Evolutionary conservation across 1,139 yeast species (phyloP), one percentile per base, ranked within the genome.

Genomic region (Sporopachydermia cereana): DNA sequence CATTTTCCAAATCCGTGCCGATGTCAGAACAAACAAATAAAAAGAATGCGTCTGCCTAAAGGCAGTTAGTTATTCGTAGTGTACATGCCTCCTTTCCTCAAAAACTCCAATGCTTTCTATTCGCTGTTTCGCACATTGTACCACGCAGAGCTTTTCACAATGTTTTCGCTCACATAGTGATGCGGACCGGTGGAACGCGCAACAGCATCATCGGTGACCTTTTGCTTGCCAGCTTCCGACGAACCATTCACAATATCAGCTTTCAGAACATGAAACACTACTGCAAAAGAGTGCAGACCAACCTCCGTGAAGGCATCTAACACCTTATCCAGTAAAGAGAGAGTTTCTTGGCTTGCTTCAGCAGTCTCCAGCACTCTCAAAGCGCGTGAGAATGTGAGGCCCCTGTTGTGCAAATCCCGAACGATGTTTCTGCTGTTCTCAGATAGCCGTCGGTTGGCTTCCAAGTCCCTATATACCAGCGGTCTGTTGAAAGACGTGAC

Each of bases 111-210:
- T 25, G 14, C 14, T 25, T 14, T 25, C 14, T 14, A 25, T 25
- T 34, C 18, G 20, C n/a, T n/a, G n/a, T 34, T 34, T n/a, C 39
- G 5, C 22, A 34, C 39, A 12, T 34, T 34, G 9, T 7, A 16
- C 39, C 39, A 34, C 9, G 39, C 39, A 7, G 39, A n/a, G n/a
- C 39, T 34, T 7, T 34, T 34, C 22, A 34, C 39, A 16, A 34
- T 16, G 17, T 34, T 34, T 21, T 34, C 39, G 22, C 22, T 16
- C 18, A 34, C 39, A 25, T 25, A 25, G 29, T 25, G 29, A 7
- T 25, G 29, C 29, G 29, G 29, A 25, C 7, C 29, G 12, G n/a
- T n/a, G n/a, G n/a, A n/a, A n/a, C n/a, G n/a, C n/a, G n/a, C n/a
- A n/a, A n/a, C n/a, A n/a, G n/a, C n/a, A n/a, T n/a, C n/a, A n/a